Conservation (phyloP, 2,329 filamentous ascomycete genomes). For the Cercospora canescens region DNA sequence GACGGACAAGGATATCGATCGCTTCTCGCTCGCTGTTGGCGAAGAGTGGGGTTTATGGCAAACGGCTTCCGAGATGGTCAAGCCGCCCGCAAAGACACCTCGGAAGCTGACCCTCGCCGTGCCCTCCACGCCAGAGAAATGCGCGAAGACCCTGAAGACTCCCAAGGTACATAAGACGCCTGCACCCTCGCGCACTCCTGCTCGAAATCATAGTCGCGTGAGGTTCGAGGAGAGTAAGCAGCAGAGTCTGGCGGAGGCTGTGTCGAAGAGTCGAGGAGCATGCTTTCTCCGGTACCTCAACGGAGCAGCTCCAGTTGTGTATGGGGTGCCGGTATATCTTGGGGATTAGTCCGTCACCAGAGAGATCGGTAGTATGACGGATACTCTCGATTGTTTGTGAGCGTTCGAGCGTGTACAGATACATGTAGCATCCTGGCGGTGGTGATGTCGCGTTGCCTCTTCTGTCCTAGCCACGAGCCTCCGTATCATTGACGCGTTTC, state of each 20-base stretch:
- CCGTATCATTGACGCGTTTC: neutral
- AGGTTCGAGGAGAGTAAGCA: conserved; percentile 33
- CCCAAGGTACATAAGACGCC: conserved; percentile 36
- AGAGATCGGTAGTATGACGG: neutral
- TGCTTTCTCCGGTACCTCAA: conserved; percentile 91
- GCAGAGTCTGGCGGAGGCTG: conserved; percentile 71
- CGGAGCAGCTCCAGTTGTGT: conserved; percentile 88
- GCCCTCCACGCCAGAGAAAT: conserved; percentile 32
- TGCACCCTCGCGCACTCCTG: conserved; percentile 32
- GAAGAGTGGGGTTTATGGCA: conserved; percentile 79
- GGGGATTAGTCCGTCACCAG: conserved; percentile 29
- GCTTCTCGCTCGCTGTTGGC: conserved; percentile 76
- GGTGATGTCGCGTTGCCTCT: neutral
- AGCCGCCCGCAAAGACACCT: conserved; percentile 30
- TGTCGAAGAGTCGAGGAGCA: conserved; percentile 70
- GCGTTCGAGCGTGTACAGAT: neutral
- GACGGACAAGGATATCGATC: conserved; percentile 95
- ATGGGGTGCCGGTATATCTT: conserved; percentile 90
- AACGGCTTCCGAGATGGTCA: conserved; percentile 20
- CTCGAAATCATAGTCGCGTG: conserved; percentile 30
- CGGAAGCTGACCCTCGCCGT: conserved; percentile 28
- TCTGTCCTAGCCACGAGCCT: neutral
- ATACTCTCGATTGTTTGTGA: neutral
- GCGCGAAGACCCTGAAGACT: conserved; percentile 36
- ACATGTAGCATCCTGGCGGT: neutral